phyloP scores from a whole-genome alignment of 768 basidiomycete species.

The Lentinula boryana region DNA sequence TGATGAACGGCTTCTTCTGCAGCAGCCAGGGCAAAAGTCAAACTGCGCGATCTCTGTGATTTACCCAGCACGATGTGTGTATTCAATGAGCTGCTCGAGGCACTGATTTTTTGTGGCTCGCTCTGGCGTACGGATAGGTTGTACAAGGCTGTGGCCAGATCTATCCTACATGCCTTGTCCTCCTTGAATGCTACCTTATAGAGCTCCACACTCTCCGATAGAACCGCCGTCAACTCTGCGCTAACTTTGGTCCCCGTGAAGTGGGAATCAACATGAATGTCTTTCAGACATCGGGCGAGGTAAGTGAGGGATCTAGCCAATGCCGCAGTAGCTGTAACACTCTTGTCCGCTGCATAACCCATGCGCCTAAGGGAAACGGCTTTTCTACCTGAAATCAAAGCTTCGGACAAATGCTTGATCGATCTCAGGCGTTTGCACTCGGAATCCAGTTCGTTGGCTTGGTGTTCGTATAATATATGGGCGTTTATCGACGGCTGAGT shows the following conservation, averaged over 20 bases:
- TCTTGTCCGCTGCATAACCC: not conserved
- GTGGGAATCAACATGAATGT: not conserved
- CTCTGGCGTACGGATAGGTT: slow-evolving; percentile 6
- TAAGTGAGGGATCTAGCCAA: slow-evolving; percentile 6
- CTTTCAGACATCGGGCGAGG: slow-evolving; percentile 5
- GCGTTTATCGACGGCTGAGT: not conserved
- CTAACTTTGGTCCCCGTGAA: not conserved
- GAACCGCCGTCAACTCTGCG: not conserved
- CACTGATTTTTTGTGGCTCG: not conserved
- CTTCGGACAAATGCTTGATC: slow-evolving; percentile 3
- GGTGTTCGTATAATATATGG: not conserved
- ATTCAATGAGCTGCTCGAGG: not conserved
- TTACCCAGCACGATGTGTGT: not conserved
- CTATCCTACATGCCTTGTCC: slow-evolving; percentile 6
- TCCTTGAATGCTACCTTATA: slow-evolving; percentile 3
- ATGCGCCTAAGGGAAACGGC: slow-evolving; percentile 5
- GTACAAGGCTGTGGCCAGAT: slow-evolving; percentile 9
- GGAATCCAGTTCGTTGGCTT: slow-evolving; percentile 1
- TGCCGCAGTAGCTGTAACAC: not conserved
- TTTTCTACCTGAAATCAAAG: slow-evolving; percentile 4
- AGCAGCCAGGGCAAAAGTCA: not conserved
- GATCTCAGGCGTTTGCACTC: slow-evolving; percentile 6
- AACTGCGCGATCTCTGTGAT: not conserved
- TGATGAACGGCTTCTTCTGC: slow-evolving; percentile 7
- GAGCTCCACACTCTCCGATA: slow-evolving; percentile 4